Base-by-base conservation (phyloP, 805 yeast species). In the Zygosaccharomyces bailii region DNA sequence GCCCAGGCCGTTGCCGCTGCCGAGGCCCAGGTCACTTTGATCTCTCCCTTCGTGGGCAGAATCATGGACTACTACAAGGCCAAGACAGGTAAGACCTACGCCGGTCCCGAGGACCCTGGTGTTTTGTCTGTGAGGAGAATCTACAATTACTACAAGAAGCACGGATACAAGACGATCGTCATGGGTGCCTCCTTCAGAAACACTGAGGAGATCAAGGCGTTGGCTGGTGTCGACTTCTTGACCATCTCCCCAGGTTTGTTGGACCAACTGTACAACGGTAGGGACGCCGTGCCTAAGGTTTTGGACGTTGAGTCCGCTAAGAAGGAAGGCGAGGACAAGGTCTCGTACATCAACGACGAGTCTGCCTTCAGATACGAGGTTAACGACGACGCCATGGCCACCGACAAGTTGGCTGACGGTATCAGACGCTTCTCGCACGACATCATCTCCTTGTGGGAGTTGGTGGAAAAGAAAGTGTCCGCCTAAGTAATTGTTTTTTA, bases 121-220 rank as follows among this genome's bases (percentile, higher is more conserved):
- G 98, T 93, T 51, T 42, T 74, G 41, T 87, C 96, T 34, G 99
- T 93, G 60, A 84, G 82, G 72, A 68, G 66, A 51, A 93, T 93
- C 71, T 93, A 69, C 86, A 86, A 90, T 85, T 93, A 93, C 82
- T 93, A 93, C 86, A 93, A 93, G 84, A 91, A 91, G 76, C 87
- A 71, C 72, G 91, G 84, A 60, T 93, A 93, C 82, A 79, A 91
- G 63, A 93, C 99, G 69, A 90, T 93, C 67, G 98, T 93, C 66
- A 93, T 93, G 99, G 99, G 99, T 73, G 99, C 99, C 49, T 91
- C 98, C 49, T 91, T 93, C 89, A 91, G 99, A 82, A 93, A 90
- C 78, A 71, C 75, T 52, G 96, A 89, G 58, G 99, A 91, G 76
- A 87, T 93, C 73, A 84, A 83, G 72, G 96, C 95, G 60, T 78